Evolutionary conservation across 2,329 filamentous ascomycete genomes (phyloP), one percentile per base, ranked within the genome.

Genomic region (Tolypocladium album): DNA sequence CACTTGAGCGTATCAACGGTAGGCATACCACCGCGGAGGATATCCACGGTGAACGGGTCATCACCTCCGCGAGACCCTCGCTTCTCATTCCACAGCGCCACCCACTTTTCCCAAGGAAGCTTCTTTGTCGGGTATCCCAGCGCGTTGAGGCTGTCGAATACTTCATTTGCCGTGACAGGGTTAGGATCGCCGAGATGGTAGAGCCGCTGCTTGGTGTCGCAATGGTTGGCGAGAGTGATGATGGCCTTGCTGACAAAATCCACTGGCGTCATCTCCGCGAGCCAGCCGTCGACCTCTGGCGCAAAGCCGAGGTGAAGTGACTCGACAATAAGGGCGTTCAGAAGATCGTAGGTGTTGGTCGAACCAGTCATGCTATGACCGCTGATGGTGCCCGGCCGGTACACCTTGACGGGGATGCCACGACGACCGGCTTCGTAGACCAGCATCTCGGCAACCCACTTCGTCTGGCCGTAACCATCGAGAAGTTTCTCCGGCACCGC

Each of bases 241-340:
- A 93, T 89, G 4, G 88, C 85, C 63, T 85, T 85, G 73, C 86
- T 89, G 61, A 92, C 88, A 67, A 90, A 92, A 72, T 93, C 89
- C 17, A 91, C 89, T 0, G 89, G 89, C 0, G 89, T 92, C 89
- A 92, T 92, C 74, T 93, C 89, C 1, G 88, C 83, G 57, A 86
- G 83, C 89, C 89, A 93, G 50, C 85, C 85, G 57, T 87, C 80
- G 4, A 92, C 85, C 58, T 89, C 80, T 0, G 89, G 89, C 1
- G 83, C 83, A 64, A 83, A 82, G 7, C 88, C 88, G 4, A 92
- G 78, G 58, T 88, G 85, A 43, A 92, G 79, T 0, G 89, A 92
- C 69, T 92, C 89, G 1, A 92, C 87, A 34, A 92, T 80, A 60
- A 93, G 71, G 0, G 89, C 89, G 58, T 87, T 90, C 55, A 93